Evolutionary conservation across 495 filamentous ascomycete genomes (phyloP).

Genomic region (Terfezia boudieri): DNA sequence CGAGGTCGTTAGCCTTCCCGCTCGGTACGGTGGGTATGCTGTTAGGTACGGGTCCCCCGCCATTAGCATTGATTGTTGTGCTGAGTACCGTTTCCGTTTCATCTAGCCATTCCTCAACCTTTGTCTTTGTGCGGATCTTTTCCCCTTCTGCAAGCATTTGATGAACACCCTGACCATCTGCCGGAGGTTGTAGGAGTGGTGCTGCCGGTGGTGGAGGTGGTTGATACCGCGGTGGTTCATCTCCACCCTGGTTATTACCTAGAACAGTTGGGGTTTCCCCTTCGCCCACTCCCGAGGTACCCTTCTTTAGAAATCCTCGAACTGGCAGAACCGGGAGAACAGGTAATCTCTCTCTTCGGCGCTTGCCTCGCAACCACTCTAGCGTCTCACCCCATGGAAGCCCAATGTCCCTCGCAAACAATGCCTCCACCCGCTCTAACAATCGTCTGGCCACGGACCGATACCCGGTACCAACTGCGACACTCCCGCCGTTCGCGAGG

Average conservation of each 20-base stretch:
- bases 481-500: conserved; percentile 56
- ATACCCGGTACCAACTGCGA: conserved; percentile 93
- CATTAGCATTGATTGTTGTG: not conserved
- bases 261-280: not conserved
- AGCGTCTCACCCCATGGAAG: conserved; percentile 95
- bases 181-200: conserved; percentile 1
- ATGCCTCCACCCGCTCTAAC: conserved; percentile 77
- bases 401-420: conserved; percentile 79
- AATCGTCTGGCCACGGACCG: conserved; percentile 77
- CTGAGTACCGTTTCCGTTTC: conserved; percentile 17
- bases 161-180: not conserved
- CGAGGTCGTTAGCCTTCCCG: not conserved
- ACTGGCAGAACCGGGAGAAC: conserved; percentile 16
- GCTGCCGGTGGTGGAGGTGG: not conserved
- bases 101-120: conserved; percentile 18
- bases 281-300: conserved; percentile 5
- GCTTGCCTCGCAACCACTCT: conserved; percentile 58
- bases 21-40: not conserved
- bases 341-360: conserved; percentile 23
- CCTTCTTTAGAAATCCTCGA: conserved; percentile 12
- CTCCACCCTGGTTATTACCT: conserved; percentile 1
- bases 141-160: conserved; percentile 8
- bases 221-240: conserved; percentile 2
- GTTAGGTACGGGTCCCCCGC: too few species aligned
- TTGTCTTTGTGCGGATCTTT: conserved; percentile 10